Evolutionary conservation across 2,329 filamentous ascomycete genomes (phyloP).

Genomic region (Chrysosporium queenslandicum): DNA sequence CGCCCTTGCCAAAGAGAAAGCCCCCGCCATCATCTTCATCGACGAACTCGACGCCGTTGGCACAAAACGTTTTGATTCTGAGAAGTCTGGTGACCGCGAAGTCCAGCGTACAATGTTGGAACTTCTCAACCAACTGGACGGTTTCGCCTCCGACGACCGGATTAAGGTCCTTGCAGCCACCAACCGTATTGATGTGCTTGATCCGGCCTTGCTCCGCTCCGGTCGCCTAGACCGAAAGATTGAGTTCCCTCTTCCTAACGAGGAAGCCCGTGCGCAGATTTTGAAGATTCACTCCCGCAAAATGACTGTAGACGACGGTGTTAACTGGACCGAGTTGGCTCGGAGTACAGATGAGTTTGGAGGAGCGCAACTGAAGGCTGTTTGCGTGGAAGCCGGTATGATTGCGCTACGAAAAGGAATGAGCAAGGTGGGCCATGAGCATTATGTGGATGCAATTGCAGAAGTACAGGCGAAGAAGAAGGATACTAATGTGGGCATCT

Average conservation of each 20-base stretch:
- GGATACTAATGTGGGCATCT: conserved; percentile 50
- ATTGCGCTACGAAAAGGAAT: conserved; percentile 90
- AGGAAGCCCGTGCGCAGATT: conserved; percentile 94
- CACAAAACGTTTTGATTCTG: conserved; percentile 96
- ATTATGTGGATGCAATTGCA: conserved; percentile 96
- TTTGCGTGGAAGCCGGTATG: conserved; percentile 98
- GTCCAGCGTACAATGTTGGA: conserved; percentile 99
- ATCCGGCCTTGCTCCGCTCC: conserved; percentile 81
- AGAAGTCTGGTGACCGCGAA: conserved; percentile 95
- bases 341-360: conserved; percentile 97
- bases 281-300: conserved; percentile 95
- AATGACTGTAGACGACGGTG: conserved; percentile 86
- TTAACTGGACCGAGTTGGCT: conserved; percentile 94
- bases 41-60: conserved; percentile 97
- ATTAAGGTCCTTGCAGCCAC: conserved; percentile 95
- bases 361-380: conserved; percentile 93
- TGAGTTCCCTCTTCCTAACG: conserved; percentile 94
- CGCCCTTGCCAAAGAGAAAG: conserved; percentile 95
- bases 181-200: conserved; percentile 87
- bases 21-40: conserved; percentile 98
- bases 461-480: conserved; percentile 89
- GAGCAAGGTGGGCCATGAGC: conserved; percentile 94
- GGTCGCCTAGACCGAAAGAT: conserved; percentile 94
- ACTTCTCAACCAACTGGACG: conserved; percentile 94
- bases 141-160: conserved; percentile 90